Evolutionary conservation across 163 green algal species (phyloP).

Genomic region (Chlamydomonas reinhardtii): DNA sequence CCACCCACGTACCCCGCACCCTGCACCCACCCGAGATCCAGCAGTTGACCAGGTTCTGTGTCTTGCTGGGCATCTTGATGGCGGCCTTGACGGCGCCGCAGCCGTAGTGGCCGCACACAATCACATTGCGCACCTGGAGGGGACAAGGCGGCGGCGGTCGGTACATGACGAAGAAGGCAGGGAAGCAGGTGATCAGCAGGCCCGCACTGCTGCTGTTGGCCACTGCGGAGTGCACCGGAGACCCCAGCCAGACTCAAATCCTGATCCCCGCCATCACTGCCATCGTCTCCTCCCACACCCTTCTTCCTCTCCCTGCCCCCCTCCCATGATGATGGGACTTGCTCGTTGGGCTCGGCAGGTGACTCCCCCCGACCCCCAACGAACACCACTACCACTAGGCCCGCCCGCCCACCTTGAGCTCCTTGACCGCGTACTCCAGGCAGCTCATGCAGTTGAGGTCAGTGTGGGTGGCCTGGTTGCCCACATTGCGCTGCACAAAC

Average conservation of each 20-base stretch:
- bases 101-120: constrained; percentile 88
- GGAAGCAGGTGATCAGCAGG: no score
- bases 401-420: constrained; percentile 72
- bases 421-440: constrained; percentile 85
- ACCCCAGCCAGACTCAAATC: no score
- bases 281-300: neutral
- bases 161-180: no score
- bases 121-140: constrained; percentile 77
- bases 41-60: constrained; percentile 77
- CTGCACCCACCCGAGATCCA: constrained; percentile 74
- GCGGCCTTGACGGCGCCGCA: constrained; percentile 82
- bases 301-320: no score
- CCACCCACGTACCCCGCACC: neutral
- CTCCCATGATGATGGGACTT: no score
- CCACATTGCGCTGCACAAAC: constrained; percentile 92
- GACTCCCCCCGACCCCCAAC: no score
- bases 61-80: constrained; percentile 74
- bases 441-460: constrained; percentile 89
- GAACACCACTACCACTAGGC: no score
- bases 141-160: neutral
- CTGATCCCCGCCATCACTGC: neutral
- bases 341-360: no score
- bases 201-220: no score
- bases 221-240: no score
- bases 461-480: constrained; percentile 84